Evolutionary conservation across 306 rosid species (phyloP).

Genomic region (Arachis hypogaea): DNA sequence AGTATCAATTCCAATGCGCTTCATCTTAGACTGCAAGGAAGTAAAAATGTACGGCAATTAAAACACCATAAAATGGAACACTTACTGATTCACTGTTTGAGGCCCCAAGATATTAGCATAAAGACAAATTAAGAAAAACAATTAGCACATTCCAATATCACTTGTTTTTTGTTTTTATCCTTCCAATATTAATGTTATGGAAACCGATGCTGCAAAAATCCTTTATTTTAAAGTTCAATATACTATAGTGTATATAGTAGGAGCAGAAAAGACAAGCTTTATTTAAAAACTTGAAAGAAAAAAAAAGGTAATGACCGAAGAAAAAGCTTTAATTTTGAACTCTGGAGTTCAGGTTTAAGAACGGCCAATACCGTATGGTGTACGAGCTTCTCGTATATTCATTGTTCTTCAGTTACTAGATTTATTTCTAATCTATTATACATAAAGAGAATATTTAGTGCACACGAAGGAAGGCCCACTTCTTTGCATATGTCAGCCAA

Average conservation of each 20-base stretch:
- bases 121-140: not conserved
- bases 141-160: constrained; percentile 17
- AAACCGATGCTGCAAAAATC: too few relatives aligned
- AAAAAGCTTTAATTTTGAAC: too few relatives aligned
- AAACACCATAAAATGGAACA: constrained; percentile 3
- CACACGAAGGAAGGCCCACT: constrained; percentile 84
- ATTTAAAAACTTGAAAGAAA: too few relatives aligned
- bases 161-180: not conserved
- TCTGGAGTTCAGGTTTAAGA: not conserved
- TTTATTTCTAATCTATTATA: too few relatives aligned
- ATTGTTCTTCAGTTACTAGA: not conserved
- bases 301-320: too few relatives aligned
- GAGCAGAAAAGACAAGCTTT: too few relatives aligned
- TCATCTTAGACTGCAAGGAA: constrained; percentile 70
- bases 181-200: constrained; percentile 10
- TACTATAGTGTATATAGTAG: not conserved
- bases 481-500: constrained; percentile 75
- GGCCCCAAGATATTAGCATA: constrained; percentile 11
- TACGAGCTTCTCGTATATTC: not conserved
- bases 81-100: constrained; percentile 9
- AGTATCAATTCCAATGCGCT: constrained; percentile 57
- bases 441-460: constrained; percentile 47
- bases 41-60: too few relatives aligned
- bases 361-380: not conserved
- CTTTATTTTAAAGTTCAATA: too few relatives aligned